Conservation (phyloP, 2,329 filamentous ascomycete genomes). For the Botrytis squamosa region DNA sequence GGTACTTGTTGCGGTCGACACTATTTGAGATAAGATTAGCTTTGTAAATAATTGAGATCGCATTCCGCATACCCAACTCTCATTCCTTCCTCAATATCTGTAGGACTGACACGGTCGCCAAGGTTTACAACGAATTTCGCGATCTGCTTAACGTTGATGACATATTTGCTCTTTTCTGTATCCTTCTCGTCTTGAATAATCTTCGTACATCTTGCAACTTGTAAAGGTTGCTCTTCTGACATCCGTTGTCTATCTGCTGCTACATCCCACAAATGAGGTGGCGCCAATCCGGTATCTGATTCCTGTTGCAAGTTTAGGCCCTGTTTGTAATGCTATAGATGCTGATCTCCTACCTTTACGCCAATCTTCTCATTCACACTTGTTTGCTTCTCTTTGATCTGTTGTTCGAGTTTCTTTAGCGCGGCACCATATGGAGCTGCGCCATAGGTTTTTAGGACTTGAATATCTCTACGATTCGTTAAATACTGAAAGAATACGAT, state of each 20-base stretch:
- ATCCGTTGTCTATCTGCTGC: constrained; percentile 97
- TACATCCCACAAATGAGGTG: constrained; percentile 98
- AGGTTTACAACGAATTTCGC: constrained; percentile 99
- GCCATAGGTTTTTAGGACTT: constrained; percentile 98
- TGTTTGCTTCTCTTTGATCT: constrained; percentile 98
- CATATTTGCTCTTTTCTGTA: constrained; percentile 97
- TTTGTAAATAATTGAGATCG: constrained; percentile 22
- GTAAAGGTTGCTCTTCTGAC: constrained; percentile 95
- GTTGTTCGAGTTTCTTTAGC: constrained; percentile 96
- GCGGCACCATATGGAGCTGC: constrained; percentile 91
- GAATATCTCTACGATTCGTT: constrained; percentile 75
- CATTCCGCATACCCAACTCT: constrained; percentile 67
- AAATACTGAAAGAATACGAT: constrained; percentile 28
- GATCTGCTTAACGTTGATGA: constrained; percentile 99
- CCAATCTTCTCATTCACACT: constrained; percentile 99
- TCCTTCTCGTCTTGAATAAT: constrained; percentile 98
- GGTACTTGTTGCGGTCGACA: constrained; percentile 98
- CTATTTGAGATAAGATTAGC: constrained; percentile 41
- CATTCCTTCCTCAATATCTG: constrained; percentile 99
- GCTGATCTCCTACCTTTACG: constrained; percentile 58
- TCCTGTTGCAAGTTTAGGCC: constrained; percentile 55
- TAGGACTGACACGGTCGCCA: constrained; percentile 93
- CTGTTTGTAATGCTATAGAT: neutral
- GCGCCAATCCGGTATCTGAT: constrained; percentile 96
- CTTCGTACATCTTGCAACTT: constrained; percentile 97